Evolutionary conservation across 176 grass and related monocot genomes (phyloP).

Genomic region (Aegilops umbellulata): DNA sequence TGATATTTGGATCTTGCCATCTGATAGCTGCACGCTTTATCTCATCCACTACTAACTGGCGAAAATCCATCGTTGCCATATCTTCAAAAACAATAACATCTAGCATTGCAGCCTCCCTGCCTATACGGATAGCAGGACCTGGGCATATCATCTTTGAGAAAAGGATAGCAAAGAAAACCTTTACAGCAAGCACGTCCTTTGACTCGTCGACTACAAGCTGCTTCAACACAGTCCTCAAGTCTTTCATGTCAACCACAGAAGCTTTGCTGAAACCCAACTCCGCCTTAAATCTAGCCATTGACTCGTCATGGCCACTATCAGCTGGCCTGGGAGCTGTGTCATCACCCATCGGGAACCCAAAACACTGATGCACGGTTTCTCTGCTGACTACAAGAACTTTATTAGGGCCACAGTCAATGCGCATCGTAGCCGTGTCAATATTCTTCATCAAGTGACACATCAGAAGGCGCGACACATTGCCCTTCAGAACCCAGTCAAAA

Average conservation of each 20-base stretch:
- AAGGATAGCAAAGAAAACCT: too few species aligned
- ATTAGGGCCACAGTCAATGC: too few species aligned
- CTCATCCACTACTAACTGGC: neutral
- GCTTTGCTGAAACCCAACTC: neutral
- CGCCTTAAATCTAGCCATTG: neutral
- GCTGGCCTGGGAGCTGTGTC: neutral
- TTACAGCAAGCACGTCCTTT: neutral
- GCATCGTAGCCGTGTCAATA: too few species aligned
- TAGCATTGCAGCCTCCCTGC: neutral
- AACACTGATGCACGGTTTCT: too few species aligned
- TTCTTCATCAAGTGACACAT: too few species aligned
- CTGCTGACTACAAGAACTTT: too few species aligned
- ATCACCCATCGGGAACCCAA: neutral
- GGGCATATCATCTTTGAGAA: neutral
- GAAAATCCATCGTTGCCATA: neutral
- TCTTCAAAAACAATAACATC: neutral
- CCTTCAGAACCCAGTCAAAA: too few species aligned
- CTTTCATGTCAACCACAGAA: neutral
- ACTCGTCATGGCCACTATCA: neutral
- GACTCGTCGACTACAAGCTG: too few species aligned
- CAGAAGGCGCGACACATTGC: too few species aligned
- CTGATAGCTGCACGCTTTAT: neutral
- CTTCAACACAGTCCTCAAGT: neutral
- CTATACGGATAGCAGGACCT: neutral
- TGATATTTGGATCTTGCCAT: neutral